Evolutionary conservation across 2,329 filamentous ascomycete species (phyloP), one percentile per base, ranked within the genome.

Genomic region (Fusarium sublunatum): DNA sequence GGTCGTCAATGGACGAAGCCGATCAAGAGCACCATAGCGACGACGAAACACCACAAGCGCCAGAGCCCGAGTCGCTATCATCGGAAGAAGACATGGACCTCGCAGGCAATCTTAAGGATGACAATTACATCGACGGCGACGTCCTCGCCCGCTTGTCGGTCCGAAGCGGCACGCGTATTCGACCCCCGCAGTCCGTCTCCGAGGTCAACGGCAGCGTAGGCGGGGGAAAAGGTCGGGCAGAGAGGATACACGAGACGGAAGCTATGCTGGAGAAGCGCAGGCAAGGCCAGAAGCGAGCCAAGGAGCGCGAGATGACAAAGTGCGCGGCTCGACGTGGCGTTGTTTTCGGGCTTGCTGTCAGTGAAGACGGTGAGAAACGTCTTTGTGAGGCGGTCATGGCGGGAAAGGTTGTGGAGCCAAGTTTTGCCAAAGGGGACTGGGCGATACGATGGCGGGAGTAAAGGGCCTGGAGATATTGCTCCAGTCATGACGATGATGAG

Each of bases 391-490:
- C 84, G 7, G 75, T 88, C 3, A 86, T 87, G 84, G 77, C 80
- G 36, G 83, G 83, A 1, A 79, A 78, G 40, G 82, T 87, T 4
- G 84, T 87, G 1, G 86, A 88, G 69, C 80, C 83, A 4, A 84
- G 82, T 54, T 88, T 83, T 72, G 85, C 85, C 0, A 88, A 88
- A 63, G 85, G 85, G 0, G 81, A 87, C 41, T 88, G 84, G 85
- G 78, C 77, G 0, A 78, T 88, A 10, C 70, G 84, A 57, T 87
- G 84, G 84, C 77, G 85, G 58, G 83, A 86, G 32, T 64, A 42
- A 67, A 9, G 13, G 19, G 15, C 28, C 2, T 6, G 52, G 34
- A 7, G 3, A 2, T 32, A 34, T 34, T 19, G 19, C 19, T 19
- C 19, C 19, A 19, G 19, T 3, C 31, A 34, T 31, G 29, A 31